Conservation (phyloP, 345 rosid species). For the Arabidopsis arenosa region DNA sequence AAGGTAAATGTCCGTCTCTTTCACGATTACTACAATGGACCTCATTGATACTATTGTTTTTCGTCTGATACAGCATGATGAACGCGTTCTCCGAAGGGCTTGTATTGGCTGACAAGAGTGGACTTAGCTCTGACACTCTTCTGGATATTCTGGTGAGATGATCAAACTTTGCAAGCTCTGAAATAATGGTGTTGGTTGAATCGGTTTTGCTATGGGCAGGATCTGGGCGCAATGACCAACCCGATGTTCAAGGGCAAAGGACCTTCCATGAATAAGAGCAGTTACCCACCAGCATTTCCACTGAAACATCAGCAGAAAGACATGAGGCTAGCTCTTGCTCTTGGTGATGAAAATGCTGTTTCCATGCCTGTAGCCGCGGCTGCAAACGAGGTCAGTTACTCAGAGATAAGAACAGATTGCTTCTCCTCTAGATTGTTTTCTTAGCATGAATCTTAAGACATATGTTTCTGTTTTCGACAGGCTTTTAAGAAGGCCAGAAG, state of each 20-base stretch:
- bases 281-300: slow-evolving; percentile 77
- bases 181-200: slow-evolving; percentile 4
- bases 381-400: slow-evolving; percentile 73
- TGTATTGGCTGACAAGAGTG: slow-evolving; percentile 79
- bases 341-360: slow-evolving; percentile 91
- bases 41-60: background rate
- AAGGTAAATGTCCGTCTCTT: slow-evolving; percentile 53
- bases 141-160: slow-evolving; percentile 77
- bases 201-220: slow-evolving; percentile 53
- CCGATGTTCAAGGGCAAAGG: slow-evolving; percentile 92
- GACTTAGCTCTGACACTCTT: slow-evolving; percentile 71
- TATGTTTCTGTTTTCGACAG: slow-evolving; percentile 41
- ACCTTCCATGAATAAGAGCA: slow-evolving; percentile 74
- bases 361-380: slow-evolving; percentile 96
- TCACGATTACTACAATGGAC: background rate
- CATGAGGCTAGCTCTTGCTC: slow-evolving; percentile 92
- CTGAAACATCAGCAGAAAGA: slow-evolving; percentile 95
- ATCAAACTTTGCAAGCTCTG: background rate
- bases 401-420: slow-evolving; percentile 10
- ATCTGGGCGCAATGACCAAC: slow-evolving; percentile 75
- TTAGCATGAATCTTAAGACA: background rate
- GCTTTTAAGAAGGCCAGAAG: slow-evolving; percentile 93
- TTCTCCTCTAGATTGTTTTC: background rate
- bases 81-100: slow-evolving; percentile 93
- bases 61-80: slow-evolving; percentile 67